Evolutionary conservation across 2,329 filamentous ascomycete species (phyloP), one percentile per base, ranked within the genome.

Genomic region (Blastomyces parvus): DNA sequence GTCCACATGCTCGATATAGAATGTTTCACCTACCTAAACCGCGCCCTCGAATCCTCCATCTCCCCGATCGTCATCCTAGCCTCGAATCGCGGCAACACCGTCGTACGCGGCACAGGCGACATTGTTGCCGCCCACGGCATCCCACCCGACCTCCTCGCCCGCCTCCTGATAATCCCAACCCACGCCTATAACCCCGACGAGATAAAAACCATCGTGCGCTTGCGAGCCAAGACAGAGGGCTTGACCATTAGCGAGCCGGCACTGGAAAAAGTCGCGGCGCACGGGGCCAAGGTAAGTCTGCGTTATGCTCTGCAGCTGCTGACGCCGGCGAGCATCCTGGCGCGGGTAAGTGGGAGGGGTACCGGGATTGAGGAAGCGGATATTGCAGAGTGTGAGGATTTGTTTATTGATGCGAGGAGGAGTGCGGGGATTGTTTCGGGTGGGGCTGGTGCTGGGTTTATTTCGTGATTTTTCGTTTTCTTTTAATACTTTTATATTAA

Each of bases 1-100:
- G 93, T 96, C 65, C 93, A 99, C 81, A 99, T 99, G 94, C 91
- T 99, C 70, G 94, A 99, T 76, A 89, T 99, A 70, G 94, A 99
- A 81, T 96, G 92, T 81, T 99, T 97, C 80, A 97, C 94, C 69
- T 99, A 97, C 79, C 87, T 99, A 73, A 97, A 97, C 82, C 90
- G 92, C 73, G 94, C 94, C n/a, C 84, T 99, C 69, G 94, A 99
- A 82, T 92, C 90, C 63, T 85, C 87, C 68, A 95, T 99, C 72
- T 93, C 93, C 1, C 94, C 94, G 64, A 96, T 99, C 72, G 94
- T 99, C 66, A 94, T 99, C 69, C 87, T 99, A 65, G 94, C 94
- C 64, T 97, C 94, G 52, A 99, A 99, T 81, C 88, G 94, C 71
- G 94, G 94, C 75, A 88, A 92, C 82, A 93, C 90, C 67, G 89